phyloP scores from a whole-genome alignment of 805 yeast genomes.

The Schwanniomyces polymorphus region DNA sequence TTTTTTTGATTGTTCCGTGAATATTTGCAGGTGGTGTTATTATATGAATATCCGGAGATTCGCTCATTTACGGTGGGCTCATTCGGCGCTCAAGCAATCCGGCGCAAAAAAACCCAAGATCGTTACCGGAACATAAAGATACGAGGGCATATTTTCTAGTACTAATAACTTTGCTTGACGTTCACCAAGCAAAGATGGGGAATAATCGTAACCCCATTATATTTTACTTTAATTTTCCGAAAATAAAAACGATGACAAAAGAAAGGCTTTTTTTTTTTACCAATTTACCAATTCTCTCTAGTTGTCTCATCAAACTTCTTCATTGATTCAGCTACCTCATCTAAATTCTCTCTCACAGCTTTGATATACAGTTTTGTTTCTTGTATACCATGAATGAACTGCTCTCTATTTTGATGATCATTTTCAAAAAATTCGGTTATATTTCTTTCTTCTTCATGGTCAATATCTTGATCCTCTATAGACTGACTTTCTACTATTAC shows the following conservation, averaged over 20 bases:
- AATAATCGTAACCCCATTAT: not conserved
- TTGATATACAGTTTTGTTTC: conserved; percentile 50
- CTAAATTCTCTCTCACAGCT: conserved; percentile 48
- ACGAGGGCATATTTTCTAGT: not conserved
- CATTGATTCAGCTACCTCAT: conserved; percentile 53
- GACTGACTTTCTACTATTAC: conserved; percentile 4
- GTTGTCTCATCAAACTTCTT: conserved; percentile 45
- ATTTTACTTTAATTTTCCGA: not conserved
- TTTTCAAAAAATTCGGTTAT: conserved; percentile 24
- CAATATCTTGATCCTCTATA: conserved; percentile 10
- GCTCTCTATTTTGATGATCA: conserved; percentile 16
- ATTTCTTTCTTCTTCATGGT: conserved; percentile 17
- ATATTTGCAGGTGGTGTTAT: not conserved
- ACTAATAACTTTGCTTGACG: not conserved
- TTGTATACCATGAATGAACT: conserved; percentile 53
- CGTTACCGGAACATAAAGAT: not conserved
- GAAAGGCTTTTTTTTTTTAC: too few relatives aligned
- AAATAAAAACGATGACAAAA: not conserved
- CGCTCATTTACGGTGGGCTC: too few relatives aligned
- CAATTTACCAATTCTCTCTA: conserved; percentile 39
- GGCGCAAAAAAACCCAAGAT: not conserved
- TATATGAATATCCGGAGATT: too few relatives aligned
- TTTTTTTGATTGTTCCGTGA: not conserved
- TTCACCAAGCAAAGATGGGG: not conserved
- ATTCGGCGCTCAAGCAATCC: too few relatives aligned